phyloP scores from a whole-genome alignment of 1,284 basidiomycete genomes.

The Ceratobasidium sp. region DNA sequence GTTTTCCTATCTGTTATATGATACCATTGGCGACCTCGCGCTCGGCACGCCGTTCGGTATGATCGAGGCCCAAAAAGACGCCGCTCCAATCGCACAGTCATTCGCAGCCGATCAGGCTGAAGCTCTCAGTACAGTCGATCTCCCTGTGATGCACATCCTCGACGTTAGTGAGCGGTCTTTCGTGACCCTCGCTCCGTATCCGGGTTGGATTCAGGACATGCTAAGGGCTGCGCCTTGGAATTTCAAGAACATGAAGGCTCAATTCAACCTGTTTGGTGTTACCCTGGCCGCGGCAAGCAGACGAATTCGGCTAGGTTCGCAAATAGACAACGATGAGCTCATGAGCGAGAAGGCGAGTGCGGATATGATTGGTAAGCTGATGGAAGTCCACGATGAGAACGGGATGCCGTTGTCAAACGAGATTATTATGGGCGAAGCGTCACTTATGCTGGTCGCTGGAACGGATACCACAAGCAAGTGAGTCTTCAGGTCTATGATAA shows the following conservation, averaged over 20 bases:
- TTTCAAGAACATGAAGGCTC: constrained; percentile 74
- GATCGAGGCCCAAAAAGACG: constrained; percentile 81
- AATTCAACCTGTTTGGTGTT: constrained; percentile 76
- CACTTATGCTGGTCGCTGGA: constrained; percentile 88
- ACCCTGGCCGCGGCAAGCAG: constrained; percentile 85
- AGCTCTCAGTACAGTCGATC: constrained; percentile 64
- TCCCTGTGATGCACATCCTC: constrained; percentile 87
- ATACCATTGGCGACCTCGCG: constrained; percentile 86
- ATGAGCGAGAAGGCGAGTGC: constrained; percentile 87
- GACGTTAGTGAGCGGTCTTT: constrained; percentile 92
- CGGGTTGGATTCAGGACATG: constrained; percentile 77
- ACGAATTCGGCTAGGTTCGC: constrained; percentile 68
- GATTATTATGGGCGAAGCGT: constrained; percentile 88
- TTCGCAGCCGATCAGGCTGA: constrained; percentile 28
- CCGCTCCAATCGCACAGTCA: constrained; percentile 69
- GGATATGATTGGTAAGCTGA: constrained; percentile 85
- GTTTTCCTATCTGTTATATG: constrained; percentile 88
- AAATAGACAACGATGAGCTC: constrained; percentile 82
- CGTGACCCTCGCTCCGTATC: constrained; percentile 85
- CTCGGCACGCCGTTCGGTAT: constrained; percentile 93
- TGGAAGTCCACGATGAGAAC: constrained; percentile 79
- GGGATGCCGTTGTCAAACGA: constrained; percentile 82
- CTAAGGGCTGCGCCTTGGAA: constrained; percentile 82
- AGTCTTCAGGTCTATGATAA: constrained; percentile 50
- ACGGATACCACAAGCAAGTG: constrained; percentile 88